phyloP scores from a whole-genome alignment of 257 asterid genomes.

The Penstemon eatonii region DNA sequence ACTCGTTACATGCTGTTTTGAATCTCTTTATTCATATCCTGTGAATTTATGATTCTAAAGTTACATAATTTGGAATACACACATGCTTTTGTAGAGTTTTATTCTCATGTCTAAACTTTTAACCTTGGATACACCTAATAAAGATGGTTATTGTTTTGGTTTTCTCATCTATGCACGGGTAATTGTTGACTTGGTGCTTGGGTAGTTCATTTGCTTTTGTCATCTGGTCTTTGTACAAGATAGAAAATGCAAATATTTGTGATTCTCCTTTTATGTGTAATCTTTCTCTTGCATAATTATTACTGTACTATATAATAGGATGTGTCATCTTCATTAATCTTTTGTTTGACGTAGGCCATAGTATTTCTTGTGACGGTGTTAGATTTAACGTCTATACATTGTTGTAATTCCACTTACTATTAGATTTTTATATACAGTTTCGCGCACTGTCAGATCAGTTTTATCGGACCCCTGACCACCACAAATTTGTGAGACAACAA shows the following conservation, averaged over 20 bases:
- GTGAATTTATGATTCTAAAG: not conserved
- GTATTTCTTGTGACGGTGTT: slow-evolving; percentile 5
- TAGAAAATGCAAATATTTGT: not conserved
- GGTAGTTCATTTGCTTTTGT: not conserved
- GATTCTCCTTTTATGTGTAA: not conserved
- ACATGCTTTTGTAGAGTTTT: not conserved
- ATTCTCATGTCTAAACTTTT: not conserved
- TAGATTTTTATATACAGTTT: slow-evolving; percentile 42
- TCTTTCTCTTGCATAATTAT: slow-evolving; percentile 7
- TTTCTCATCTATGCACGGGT: not conserved
- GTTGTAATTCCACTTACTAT: slow-evolving; percentile 7
- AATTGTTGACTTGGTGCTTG: not conserved
- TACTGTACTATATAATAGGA: not conserved
- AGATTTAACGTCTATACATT: not conserved
- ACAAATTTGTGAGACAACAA: slow-evolving; percentile 85
- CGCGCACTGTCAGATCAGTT: slow-evolving; percentile 96
- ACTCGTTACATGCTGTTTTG: no score
- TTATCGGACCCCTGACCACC: slow-evolving; percentile 89
- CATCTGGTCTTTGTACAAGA: not conserved
- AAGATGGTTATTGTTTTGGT: no score
- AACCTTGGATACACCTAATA: not conserved
- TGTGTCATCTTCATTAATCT: not conserved
- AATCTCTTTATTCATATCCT: slow-evolving; percentile 7
- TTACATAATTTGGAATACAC: not conserved
- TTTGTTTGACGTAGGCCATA: slow-evolving; percentile 3